Base-by-base conservation (phyloP, 2,329 filamentous ascomycete genomes). In the Tetracladium maxilliforme region DNA sequence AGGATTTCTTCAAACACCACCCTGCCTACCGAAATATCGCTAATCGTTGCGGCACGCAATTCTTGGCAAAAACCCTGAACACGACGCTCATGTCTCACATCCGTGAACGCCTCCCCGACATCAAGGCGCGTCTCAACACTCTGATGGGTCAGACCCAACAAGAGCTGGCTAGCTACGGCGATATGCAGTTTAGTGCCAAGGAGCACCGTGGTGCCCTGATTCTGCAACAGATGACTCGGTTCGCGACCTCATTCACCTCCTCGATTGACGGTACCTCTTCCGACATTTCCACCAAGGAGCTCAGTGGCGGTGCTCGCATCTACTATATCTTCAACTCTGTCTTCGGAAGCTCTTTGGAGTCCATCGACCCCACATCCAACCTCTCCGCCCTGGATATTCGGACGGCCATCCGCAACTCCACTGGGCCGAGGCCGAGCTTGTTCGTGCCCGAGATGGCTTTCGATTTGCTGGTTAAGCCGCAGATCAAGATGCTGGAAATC, bases 271-370 rank as follows among this genome's bases (percentile, higher is more conserved):
- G 90, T 61, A 98, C 90, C 6, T 95, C 87, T 5, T 93, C 86
- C 10, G 87, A 98, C 47, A 98, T 98, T 33, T 95, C 90, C 11
- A 98, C 90, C 19, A 95, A 98, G 54, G 90, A 95, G 54, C 70
- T 95, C 8, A 93, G 86, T 42, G 86, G 86, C 44, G 86, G 86
- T 45, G 86, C 86, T 23, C 72, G 87, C 31, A 94, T 95, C 44
- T 95, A 95, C 58, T 94, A 95, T 55, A 94, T 95, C 39, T 95
- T 94, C 65, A 95, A 95, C 56, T 93, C 86, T 5, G 87, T 95
- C 21, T 98, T 95, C 51, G 90, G 90, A 30, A 94, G 87, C 52
- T 92, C 87, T 12, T 62, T 98, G 25, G 90, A 98, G 49, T 80
- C 84, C 13, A 93, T 98, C 38, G 87, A 98, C 41, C 90, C 90